Conservation (phyloP, 176 grass and related monocot genomes). For the Calamus simplicifolius region DNA sequence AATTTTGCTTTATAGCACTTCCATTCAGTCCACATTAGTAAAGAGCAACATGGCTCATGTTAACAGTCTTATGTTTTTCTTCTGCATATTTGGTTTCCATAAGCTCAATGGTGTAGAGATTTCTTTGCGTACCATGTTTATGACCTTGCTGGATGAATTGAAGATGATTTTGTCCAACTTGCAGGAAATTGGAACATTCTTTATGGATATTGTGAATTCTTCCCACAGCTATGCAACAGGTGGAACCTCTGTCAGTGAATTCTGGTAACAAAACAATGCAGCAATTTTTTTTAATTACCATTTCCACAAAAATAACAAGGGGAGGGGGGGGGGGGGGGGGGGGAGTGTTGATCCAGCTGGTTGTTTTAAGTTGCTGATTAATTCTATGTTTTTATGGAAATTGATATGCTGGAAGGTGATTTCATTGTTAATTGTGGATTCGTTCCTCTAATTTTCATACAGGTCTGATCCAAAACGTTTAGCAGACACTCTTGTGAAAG, state of each 20-base stretch:
- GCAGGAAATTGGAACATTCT: constrained; percentile 78
- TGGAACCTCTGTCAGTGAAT: constrained; percentile 86
- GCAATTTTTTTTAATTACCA: too few relatives aligned
- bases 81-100: too few relatives aligned
- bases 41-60: too few relatives aligned
- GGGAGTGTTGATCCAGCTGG: too few relatives aligned
- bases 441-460: background rate
- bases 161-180: background rate
- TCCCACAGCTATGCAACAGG: constrained; percentile 86
- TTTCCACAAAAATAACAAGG: too few relatives aligned
- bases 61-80: too few relatives aligned
- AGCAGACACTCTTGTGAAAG: constrained; percentile 47
- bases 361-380: background rate
- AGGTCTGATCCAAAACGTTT: constrained; percentile 78
- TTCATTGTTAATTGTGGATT: too few relatives aligned
- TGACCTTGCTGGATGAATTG: background rate
- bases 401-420: background rate
- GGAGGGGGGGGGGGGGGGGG: too few relatives aligned
- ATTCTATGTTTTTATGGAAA: background rate
- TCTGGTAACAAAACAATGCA: constrained; percentile 43
- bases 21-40: too few relatives aligned
- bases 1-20: too few relatives aligned
- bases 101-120: too few relatives aligned
- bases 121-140: too few relatives aligned
- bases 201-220: constrained; percentile 82